phyloP scores from a whole-genome alignment of 257 asterid genomes.

The Nicotiana benthamiana region DNA sequence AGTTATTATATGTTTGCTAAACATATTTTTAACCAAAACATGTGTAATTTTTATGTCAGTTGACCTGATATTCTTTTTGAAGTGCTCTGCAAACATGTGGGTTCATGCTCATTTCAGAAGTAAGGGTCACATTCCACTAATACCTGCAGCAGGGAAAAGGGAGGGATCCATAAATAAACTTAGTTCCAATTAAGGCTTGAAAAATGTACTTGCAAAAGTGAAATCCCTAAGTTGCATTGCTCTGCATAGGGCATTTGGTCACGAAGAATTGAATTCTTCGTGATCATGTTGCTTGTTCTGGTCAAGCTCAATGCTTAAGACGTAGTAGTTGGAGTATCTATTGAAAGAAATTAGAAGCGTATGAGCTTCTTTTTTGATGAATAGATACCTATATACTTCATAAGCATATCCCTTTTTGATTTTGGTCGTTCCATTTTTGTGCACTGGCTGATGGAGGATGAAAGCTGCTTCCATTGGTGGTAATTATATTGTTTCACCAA shows the following conservation, averaged over 20 bases:
- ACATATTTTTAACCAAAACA: background rate
- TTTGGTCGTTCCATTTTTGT: conserved; percentile 6
- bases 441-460: conserved; percentile 6
- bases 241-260: background rate
- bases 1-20: background rate
- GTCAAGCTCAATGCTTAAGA: background rate
- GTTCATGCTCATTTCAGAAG: background rate
- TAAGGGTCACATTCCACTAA: background rate
- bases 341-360: background rate
- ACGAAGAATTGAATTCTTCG: background rate
- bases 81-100: background rate
- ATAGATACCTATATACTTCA: background rate
- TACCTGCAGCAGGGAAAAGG: background rate
- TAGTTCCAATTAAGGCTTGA: background rate
- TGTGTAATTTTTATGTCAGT: background rate
- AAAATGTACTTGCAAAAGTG: background rate
- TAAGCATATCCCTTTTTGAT: background rate
- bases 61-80: background rate
- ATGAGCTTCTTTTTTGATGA: background rate
- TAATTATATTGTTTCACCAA: background rate
- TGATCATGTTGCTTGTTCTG: background rate
- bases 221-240: background rate
- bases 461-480: background rate
- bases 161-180: background rate
- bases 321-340: background rate